Conservation (phyloP, 139 green algal genomes). For the Desmodesmus armatus region DNA sequence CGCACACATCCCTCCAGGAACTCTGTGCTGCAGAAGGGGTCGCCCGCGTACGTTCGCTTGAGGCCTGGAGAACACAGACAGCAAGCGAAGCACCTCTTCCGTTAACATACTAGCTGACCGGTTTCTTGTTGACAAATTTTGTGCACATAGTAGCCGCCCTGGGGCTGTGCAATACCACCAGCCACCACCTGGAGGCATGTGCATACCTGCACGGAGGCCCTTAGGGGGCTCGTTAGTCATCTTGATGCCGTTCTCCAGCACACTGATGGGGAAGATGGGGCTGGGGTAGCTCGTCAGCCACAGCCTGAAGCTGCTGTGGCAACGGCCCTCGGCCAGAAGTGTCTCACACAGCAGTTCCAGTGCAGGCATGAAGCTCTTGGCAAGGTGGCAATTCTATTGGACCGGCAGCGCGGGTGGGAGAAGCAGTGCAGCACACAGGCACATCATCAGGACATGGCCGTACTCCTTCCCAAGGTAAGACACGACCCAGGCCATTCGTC, state of each 20-base stretch:
- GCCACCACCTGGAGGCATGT: no score
- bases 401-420: no score
- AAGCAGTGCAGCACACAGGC: background rate
- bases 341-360: constrained; percentile 84
- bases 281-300: constrained; percentile 84
- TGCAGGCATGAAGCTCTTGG: constrained; percentile 75
- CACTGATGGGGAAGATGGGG: constrained; percentile 76
- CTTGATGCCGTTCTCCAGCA: constrained; percentile 83
- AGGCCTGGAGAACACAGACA: constrained; percentile 65
- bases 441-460: constrained; percentile 2
- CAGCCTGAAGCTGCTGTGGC: constrained; percentile 71
- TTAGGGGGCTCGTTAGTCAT: constrained; percentile 81
- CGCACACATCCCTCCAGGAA: constrained; percentile 78
- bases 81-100: no score
- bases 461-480: no score
- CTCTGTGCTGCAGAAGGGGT: constrained; percentile 72
- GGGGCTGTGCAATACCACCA: background rate
- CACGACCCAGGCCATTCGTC: no score
- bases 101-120: no score
- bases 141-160: background rate
- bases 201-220: constrained; percentile 60
- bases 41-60: constrained; percentile 77
- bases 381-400: constrained; percentile 87
- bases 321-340: constrained; percentile 71
- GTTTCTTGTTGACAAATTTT: no score